Evolutionary conservation across 2,329 filamentous ascomycete genomes (phyloP), one percentile per base, ranked within the genome.

Genomic region (Botrytis sinoallii): DNA sequence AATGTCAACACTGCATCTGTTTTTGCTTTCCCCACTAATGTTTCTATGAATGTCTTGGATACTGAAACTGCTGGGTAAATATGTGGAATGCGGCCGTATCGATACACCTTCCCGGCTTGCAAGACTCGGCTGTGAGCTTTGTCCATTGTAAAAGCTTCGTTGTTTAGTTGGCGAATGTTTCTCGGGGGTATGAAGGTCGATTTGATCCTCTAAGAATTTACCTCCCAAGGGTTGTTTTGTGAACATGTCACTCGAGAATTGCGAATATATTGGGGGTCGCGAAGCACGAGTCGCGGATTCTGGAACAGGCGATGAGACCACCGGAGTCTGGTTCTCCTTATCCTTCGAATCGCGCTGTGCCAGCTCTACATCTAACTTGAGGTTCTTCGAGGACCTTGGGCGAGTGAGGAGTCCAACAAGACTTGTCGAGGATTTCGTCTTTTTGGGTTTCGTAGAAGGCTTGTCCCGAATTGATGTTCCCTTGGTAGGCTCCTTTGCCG

Each of bases 241-340:
- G 60, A 81, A 77, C 77, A 81, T 74, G 78, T 81, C 81, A 75
- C 82, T 85, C 64, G 85, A 83, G 80, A 95, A 96, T 79, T 96
- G 91, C 22, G 92, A 89, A 86, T 93, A 97, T 73, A 95, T 94
- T 38, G 95, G 94, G 2, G 92, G 90, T 29, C 88, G 85, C 16
- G 83, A 77, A 12, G 78, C 77, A 8, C 78, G 83, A 79, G 68
- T 83, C 59, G 84, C 83, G 25, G 82, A 81, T 12, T 82, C 79
- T 20, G 84, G n/a, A 16, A 32, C 81, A 6, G 84, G 85, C 74
- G 85, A 83, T 1, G 86, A 69, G 10, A 55, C 29, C 10, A 48
- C 84, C 5, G 93, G 93, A 46, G 88, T 91, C 71, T 87, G 88
- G 81, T 97, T 97, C 82, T 97, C 94, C 83, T 97, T 97, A 81